Conservation (phyloP, 176 grass and related monocot genomes). For the Phyllostachys edulis region DNA sequence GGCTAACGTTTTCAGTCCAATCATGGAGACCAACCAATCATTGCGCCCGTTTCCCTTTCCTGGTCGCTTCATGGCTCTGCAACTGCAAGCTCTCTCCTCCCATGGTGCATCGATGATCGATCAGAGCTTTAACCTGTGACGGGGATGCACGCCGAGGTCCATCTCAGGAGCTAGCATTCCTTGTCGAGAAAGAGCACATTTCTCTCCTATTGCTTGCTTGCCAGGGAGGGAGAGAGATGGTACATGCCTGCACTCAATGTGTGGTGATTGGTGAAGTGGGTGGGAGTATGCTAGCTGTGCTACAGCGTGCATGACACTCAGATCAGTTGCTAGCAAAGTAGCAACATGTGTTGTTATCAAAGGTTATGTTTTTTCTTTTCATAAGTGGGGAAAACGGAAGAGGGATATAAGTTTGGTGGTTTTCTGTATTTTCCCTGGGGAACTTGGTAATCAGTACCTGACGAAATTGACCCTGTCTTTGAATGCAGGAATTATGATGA, state of each 20-base stretch:
- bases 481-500: not conserved
- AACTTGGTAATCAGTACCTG: not conserved
- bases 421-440: not conserved
- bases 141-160: not conserved
- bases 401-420: not conserved
- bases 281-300: not conserved
- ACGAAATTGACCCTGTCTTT: not conserved
- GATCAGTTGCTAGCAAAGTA: not conserved
- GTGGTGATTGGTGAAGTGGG: not conserved
- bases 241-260: conserved; percentile 33
- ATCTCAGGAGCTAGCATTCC: conserved; percentile 18
- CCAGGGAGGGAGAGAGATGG: not conserved
- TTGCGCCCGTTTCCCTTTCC: not conserved
- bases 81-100: not conserved
- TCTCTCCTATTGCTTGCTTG: conserved; percentile 13
- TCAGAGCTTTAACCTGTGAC: not conserved
- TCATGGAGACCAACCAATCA: not conserved
- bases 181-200: conserved; percentile 11
- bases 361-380: not conserved
- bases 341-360: not conserved
- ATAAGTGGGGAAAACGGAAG: not conserved
- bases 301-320: conserved; percentile 10
- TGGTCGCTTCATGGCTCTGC: not conserved
- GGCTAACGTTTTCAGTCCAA: not conserved
- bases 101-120: not conserved